Conservation (phyloP, 2,329 filamentous ascomycete genomes). For the Claviceps capensis region DNA sequence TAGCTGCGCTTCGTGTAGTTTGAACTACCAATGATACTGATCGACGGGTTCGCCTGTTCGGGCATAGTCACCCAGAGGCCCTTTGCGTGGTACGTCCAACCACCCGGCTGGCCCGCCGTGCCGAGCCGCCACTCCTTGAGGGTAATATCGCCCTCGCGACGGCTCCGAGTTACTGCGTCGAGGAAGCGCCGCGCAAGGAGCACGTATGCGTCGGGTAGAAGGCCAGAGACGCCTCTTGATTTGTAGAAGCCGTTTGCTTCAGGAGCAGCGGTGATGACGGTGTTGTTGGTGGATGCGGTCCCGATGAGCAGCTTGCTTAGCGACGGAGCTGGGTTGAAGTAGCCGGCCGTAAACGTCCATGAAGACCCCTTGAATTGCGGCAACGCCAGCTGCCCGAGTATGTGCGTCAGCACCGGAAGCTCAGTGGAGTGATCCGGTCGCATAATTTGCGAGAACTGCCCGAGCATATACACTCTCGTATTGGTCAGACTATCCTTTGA, state of each 20-base stretch:
- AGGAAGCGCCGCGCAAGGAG: slow-evolving; percentile 75
- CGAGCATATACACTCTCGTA: slow-evolving; percentile 73
- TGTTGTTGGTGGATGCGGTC: slow-evolving; percentile 56
- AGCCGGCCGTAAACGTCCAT: slow-evolving; percentile 96
- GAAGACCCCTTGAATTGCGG: slow-evolving; percentile 53
- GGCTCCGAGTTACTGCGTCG: slow-evolving; percentile 34
- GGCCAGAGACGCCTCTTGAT: slow-evolving; percentile 74
- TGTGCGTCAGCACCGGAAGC: slow-evolving; percentile 62
- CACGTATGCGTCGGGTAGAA: slow-evolving; percentile 86
- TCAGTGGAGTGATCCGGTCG: slow-evolving; percentile 75
- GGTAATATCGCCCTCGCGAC: slow-evolving; percentile 43
- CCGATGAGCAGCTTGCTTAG: slow-evolving; percentile 68
- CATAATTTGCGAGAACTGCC: slow-evolving; percentile 78
- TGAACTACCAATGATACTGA: slow-evolving; percentile 78
- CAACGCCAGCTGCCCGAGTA: slow-evolving; percentile 54
- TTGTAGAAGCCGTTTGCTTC: slow-evolving; percentile 93
- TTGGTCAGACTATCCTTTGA: slow-evolving; percentile 24
- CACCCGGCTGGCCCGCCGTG: slow-evolving; percentile 63
- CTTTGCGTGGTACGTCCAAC: slow-evolving; percentile 98
- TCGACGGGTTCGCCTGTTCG: slow-evolving; percentile 48
- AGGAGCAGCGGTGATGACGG: slow-evolving; percentile 82
- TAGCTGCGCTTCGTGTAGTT: slow-evolving; percentile 96
- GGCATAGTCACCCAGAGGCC: slow-evolving; percentile 80
- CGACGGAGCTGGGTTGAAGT: slow-evolving; percentile 89
- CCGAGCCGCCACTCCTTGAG: slow-evolving; percentile 83